Percentiles rank a stretch among this genome's conserved stretches.
These are phyloP conservation scores for Paraconiothyrium brasiliense DNA, from an alignment of 2,329 filamentous ascomycete species.

Conservation along the genomic window DNA sequence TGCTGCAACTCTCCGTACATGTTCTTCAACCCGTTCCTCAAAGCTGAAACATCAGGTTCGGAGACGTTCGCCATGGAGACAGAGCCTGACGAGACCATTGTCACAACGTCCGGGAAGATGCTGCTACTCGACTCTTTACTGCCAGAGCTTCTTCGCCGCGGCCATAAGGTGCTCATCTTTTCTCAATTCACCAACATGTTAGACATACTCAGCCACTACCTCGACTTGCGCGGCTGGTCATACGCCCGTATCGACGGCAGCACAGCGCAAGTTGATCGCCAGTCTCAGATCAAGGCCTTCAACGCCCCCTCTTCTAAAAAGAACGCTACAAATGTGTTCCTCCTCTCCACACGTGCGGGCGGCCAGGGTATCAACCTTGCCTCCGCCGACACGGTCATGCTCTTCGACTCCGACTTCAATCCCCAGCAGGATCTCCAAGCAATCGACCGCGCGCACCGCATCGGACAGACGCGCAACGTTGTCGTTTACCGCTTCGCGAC, in stretches of 20 bases:
- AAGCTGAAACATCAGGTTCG: conserved; percentile 60
- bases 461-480: conserved; percentile 91
- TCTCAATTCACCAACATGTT: conserved; percentile 96
- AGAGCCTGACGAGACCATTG: conserved; percentile 76
- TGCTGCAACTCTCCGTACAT: conserved; percentile 96
- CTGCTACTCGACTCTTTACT: conserved; percentile 88
- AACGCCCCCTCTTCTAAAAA: conserved; percentile 50
- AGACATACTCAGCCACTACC: conserved; percentile 90
- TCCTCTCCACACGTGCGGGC: conserved; percentile 89
- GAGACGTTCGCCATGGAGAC: conserved; percentile 57
- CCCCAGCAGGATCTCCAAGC: conserved; percentile 97
- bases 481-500: conserved; percentile 94
- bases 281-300: conserved; percentile 60
- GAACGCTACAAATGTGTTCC: conserved; percentile 72
- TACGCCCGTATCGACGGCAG: conserved; percentile 91
- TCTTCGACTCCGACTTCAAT: conserved; percentile 94
- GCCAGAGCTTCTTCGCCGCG: conserved; percentile 74
- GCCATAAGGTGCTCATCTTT: conserved; percentile 94
- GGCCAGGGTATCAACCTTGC: conserved; percentile 96
- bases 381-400: conserved; percentile 88
- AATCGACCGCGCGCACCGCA: conserved; percentile 93
- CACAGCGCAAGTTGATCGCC: conserved; percentile 72
- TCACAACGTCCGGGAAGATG: conserved; percentile 95
- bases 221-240: conserved; percentile 79
- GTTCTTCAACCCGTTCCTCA: conserved; percentile 87